Conservation (phyloP, 164 flowering plant genomes). For the Sedum album region DNA sequence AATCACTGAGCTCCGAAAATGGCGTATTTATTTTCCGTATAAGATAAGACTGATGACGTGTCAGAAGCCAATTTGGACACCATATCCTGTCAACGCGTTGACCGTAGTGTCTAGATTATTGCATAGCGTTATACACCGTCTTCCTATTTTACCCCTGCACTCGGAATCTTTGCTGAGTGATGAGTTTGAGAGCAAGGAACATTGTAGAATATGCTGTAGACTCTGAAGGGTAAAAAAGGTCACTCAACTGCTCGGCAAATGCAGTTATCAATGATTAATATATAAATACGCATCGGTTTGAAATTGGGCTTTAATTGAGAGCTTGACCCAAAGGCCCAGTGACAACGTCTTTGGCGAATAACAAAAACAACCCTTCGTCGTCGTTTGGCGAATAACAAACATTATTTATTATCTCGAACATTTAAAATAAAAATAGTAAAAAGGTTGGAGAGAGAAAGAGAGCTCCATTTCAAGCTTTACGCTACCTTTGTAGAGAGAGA, state of each 20-base stretch:
- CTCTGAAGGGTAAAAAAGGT: not conserved
- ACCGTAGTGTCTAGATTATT: not conserved
- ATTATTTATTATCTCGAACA: not conserved
- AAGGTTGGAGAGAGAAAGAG: not conserved
- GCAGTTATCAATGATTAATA: too few species aligned
- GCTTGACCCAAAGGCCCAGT: not conserved
- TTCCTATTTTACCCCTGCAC: too few species aligned
- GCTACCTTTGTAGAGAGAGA: not conserved
- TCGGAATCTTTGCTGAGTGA: not conserved
- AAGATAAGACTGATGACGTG: not conserved
- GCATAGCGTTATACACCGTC: too few species aligned
- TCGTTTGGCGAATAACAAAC: too few species aligned
- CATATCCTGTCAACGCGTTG: not conserved
- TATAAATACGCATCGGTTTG: not conserved
- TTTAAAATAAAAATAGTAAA: not conserved
- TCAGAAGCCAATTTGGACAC: not conserved
- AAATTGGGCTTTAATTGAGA: not conserved
- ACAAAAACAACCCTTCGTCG: too few species aligned
- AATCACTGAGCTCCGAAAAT: conserved; percentile 33
- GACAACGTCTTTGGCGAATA: not conserved
- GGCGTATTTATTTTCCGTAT: not conserved
- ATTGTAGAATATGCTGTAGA: not conserved
- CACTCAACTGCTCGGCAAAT: too few species aligned
- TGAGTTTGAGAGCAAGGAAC: not conserved
- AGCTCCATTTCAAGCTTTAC: not conserved